These are phyloP conservation scores for Collybia mongolica DNA, from an alignment of 768 basidiomycete genomes.

Conservation along the genomic window DNA sequence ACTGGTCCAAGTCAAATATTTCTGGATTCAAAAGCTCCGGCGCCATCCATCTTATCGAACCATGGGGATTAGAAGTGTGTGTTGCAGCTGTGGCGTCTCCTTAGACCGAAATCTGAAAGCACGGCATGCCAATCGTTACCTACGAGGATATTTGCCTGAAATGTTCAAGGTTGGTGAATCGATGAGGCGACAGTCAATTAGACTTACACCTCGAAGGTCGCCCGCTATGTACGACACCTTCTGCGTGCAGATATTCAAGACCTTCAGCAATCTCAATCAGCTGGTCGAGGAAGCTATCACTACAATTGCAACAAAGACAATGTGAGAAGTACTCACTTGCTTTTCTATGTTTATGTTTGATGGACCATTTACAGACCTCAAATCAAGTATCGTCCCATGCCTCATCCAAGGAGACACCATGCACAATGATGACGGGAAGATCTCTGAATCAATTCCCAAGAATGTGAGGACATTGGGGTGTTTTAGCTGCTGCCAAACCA, in stretches of 20 bases:
- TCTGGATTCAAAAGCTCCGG: conserved; percentile 33
- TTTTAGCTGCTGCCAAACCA: conserved; percentile 27
- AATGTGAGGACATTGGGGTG: conserved; percentile 31
- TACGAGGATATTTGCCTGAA: background rate
- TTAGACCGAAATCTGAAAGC: conserved; percentile 33
- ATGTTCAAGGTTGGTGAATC: conserved; percentile 3
- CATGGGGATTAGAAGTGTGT: conserved; percentile 21
- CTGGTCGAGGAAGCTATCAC: conserved; percentile 1
- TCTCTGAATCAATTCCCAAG: conserved; percentile 23
- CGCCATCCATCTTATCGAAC: conserved; percentile 33
- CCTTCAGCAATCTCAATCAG: conserved; percentile 23
- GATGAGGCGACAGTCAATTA: conserved; percentile 13
- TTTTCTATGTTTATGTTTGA: conserved; percentile 19
- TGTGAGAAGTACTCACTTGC: conserved; percentile 25
- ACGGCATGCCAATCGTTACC: conserved; percentile 27
- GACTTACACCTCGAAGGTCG: conserved; percentile 26
- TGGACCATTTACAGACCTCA: conserved; percentile 20
- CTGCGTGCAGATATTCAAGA: conserved; percentile 22
- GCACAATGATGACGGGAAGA: conserved; percentile 15
- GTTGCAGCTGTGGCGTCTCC: conserved; percentile 23
- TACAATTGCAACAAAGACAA: conserved; percentile 6
- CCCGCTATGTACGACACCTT: conserved; percentile 28
- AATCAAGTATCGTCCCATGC: conserved; percentile 26
- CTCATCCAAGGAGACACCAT: conserved; percentile 30
- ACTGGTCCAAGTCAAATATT: conserved; percentile 17